phyloP scores from a whole-genome alignment of 495 filamentous ascomycete genomes.

The Aspergillus sclerotiicarbonarius region DNA sequence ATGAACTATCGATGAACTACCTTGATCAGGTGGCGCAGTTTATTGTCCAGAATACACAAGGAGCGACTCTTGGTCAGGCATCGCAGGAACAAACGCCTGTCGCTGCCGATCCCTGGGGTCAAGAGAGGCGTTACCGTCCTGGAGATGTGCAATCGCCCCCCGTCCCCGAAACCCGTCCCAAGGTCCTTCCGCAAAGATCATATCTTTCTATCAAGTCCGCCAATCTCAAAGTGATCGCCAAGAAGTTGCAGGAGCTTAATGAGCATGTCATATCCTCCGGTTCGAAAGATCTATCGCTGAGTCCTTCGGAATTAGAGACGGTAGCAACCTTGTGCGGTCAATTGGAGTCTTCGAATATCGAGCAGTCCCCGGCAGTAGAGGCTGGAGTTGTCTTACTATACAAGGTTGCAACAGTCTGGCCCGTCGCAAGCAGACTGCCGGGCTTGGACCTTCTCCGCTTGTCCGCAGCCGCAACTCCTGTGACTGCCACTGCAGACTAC shows the following conservation, averaged over 20 bases:
- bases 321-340: constrained; percentile 55
- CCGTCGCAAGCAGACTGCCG: constrained; percentile 72
- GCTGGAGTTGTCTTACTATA: constrained; percentile 57
- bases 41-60: constrained; percentile 85
- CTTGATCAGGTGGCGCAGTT: constrained; percentile 93
- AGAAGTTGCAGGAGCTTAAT: constrained; percentile 74
- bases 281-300: constrained; percentile 70
- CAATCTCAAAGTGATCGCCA: constrained; percentile 62
- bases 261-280: constrained; percentile 61
- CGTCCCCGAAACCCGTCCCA: constrained; percentile 48
- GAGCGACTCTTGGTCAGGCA: constrained; percentile 69
- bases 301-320: constrained; percentile 62
- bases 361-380: constrained; percentile 36
- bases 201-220: constrained; percentile 72
- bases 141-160: constrained; percentile 51
- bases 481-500: constrained; percentile 56
- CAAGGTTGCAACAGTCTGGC: constrained; percentile 72
- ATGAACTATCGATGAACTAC: constrained; percentile 86
- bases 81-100: constrained; percentile 37
- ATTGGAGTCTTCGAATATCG: constrained; percentile 51
- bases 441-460: constrained; percentile 83
- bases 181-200: constrained; percentile 74
- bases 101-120: constrained; percentile 71
- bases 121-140: constrained; percentile 73
- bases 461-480: constrained; percentile 63